Base-by-base conservation (phyloP, 192 early-diverging fungal species). In the Coemansia sp. region DNA sequence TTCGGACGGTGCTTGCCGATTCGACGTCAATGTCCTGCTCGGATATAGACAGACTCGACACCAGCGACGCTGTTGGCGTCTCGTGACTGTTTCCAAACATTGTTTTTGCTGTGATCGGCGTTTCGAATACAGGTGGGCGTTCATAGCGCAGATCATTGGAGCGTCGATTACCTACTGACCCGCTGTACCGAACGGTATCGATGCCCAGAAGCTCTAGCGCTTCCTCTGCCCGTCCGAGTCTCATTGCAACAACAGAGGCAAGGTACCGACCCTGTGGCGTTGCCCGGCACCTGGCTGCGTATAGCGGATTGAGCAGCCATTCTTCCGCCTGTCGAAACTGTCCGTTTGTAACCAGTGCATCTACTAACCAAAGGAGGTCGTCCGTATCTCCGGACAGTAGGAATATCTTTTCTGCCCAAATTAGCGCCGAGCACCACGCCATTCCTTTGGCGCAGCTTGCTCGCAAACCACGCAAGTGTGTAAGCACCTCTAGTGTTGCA, bases 281-380 rank as follows among this genome's bases (percentile, higher is more conserved):
- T 29, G 61, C 57, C 0, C 62, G 61, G 30, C 62, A 70, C 34
- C 42, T 61, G 4, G 54, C 25, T 0, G 62, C 41, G 17, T 81
- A 68, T 14, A 33, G 30, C 6, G 68, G 68, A 22, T 65, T 67
- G 3, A 66, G 53, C 13, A 81, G 50, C 58, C 73, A 74, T 30
- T 81, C 78, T 29, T 81, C 78, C 0, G 78, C 72, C 30, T 81
- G 78, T 1, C 78, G 55, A 30, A 74, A 81, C 61, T 81, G 78
- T 1, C 78, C 72, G 29, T 81, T 81, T 9, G 78, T 75, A 34
- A 81, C 78, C 13, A 81, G 59, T 8, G 78, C 78, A 36, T 81
- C 72, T 15, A 62, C 68, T 10, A 81, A 59, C 78, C 78, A 81
- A 1, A 81, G 59, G 31, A 81, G 30, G 28, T 81, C 78, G 14